phyloP scores from a whole-genome alignment of 176 grass and related monocot genomes.

The Saccharum spontaneum region DNA sequence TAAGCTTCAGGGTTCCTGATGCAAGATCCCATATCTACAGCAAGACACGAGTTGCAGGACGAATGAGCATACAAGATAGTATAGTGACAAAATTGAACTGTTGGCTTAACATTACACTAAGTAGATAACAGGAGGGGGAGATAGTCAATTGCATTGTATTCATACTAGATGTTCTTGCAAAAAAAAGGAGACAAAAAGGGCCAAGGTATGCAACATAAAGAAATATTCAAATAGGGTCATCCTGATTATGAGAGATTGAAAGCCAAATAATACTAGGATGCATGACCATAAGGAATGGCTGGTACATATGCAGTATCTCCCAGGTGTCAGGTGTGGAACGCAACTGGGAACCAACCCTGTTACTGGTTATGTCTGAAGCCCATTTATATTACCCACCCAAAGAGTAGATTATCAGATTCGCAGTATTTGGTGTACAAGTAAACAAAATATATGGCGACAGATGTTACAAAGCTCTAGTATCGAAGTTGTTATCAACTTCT shows the following conservation, averaged over 20 bases:
- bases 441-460: not conserved
- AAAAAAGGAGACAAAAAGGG: not conserved
- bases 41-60: constrained; percentile 10
- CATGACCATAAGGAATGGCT: not conserved
- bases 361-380: not conserved
- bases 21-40: constrained; percentile 99
- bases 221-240: not conserved
- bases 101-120: not conserved
- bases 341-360: not conserved
- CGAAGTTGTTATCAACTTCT: not conserved
- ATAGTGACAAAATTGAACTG: not conserved
- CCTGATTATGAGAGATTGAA: not conserved
- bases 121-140: not conserved
- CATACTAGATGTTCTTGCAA: too few relatives aligned
- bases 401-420: not conserved
- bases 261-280: not conserved
- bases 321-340: not conserved
- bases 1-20: constrained; percentile 92
- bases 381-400: not conserved
- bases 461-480: not conserved
- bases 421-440: not conserved
- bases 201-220: not conserved
- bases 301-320: not conserved
- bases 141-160: not conserved
- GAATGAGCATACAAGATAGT: constrained; percentile 6